Base-by-base conservation (phyloP, 176 grass and related monocot genomes). In the Puya raimondii region DNA sequence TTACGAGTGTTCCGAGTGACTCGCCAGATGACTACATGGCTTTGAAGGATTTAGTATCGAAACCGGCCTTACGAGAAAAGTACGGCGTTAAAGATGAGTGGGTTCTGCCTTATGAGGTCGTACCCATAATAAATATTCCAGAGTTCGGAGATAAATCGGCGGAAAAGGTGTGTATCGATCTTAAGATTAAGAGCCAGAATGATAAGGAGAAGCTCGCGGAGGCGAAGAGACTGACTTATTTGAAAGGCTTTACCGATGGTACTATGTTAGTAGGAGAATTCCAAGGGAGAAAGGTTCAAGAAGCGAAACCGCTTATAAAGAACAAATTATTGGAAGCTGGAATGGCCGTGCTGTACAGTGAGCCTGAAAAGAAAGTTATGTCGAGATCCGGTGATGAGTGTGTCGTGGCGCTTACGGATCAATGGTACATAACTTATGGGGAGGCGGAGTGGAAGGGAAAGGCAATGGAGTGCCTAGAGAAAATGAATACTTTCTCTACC, bases 381-480 rank as follows among this genome's bases (percentile, higher is more conserved):
- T 90, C 86, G 0, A 79, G 91, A 61, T 95, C 91, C n/a, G 91
- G 91, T 21, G 87, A 95, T 50, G 81, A 95, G 64, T 95, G 91
- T 70, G 84, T 95, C 10, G 91, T 90, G 48, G 91, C 91, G 61
- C 70, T 95, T 1, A 95, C 87, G 16, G 81, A 90, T 53, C 91
- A 95, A 64, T 95, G 91, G 84, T 87, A 83, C 76, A 90, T 90
- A 54, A 95, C 73, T 61, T 95, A 95, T 66, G 91, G 91, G 79
- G 87, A 96, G 74, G 73, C n/a, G 50, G 87, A 85, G 18, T 90
- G 87, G 91, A 96, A 83, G 80, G 72, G 74, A 29, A 68, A 75
- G 74, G 91, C 91, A 53, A 54, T 67, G 63, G 76, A 67, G 48
- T 96, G 91, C 72, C 77, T 96, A 70, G 65, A 64, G 3, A 65